Evolutionary conservation across 2,329 filamentous ascomycete genomes (phyloP).

Genomic region (Beauveria caledonica): DNA sequence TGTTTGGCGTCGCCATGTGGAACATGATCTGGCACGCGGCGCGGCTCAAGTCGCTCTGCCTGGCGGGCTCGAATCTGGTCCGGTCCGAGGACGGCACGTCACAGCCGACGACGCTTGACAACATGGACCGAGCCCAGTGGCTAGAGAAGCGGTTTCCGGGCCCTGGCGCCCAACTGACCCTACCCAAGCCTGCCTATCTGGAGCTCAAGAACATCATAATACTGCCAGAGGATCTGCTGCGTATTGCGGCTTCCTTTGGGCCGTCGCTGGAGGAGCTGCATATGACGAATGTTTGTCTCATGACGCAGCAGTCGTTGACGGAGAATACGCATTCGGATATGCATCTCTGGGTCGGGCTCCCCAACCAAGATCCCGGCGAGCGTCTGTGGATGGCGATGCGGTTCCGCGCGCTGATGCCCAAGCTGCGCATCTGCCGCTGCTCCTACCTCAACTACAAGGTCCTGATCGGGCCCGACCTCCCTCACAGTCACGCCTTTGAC

Average conservation of each 20-base stretch:
- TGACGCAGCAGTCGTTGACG: conserved; percentile 28
- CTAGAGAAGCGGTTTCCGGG: conserved; percentile 8
- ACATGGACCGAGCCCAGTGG: conserved; percentile 31
- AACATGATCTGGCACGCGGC: conserved; percentile 38
- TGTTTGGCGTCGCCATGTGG: conserved; percentile 41
- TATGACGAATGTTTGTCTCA: conserved; percentile 37
- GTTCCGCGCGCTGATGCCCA: conserved; percentile 27
- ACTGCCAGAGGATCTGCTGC: conserved; percentile 26
- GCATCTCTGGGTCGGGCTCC: conserved; percentile 37
- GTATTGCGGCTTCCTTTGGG: conserved; percentile 27
- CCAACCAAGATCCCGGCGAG: conserved; percentile 30
- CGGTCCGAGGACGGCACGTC: not conserved
- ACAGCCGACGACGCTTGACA: not conserved
- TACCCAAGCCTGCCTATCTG: conserved; percentile 29
- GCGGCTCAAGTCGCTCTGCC: conserved; percentile 37
- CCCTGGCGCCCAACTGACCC: conserved; percentile 12
- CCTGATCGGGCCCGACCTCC: conserved; percentile 26
- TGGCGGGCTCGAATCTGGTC: conserved; percentile 26
- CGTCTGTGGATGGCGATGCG: conserved; percentile 35
- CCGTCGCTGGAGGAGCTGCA: conserved; percentile 35
- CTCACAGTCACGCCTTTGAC: conserved; percentile 28
- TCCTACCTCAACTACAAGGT: conserved; percentile 36
- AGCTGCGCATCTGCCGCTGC: conserved; percentile 35
- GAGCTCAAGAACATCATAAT: conserved; percentile 37
- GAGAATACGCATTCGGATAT: conserved; percentile 25